phyloP scores from a whole-genome alignment of 2,329 filamentous ascomycete genomes.

The Monilinia fructicola region DNA sequence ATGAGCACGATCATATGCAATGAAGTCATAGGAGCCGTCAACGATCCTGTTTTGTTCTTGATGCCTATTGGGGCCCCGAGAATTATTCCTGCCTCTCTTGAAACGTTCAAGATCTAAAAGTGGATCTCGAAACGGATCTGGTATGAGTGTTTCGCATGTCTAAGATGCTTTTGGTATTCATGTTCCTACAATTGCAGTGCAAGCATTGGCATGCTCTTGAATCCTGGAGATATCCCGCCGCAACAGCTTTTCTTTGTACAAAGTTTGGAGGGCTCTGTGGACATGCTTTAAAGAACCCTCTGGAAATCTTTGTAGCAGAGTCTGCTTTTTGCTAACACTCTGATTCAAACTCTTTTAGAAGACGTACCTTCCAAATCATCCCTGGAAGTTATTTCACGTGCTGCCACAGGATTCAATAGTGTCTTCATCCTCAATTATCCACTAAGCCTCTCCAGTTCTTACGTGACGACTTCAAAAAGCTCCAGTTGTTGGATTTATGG shows the following conservation, averaged over 20 bases:
- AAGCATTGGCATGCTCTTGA: not conserved
- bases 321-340: not conserved
- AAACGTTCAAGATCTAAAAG: not conserved
- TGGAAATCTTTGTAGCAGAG: too few species aligned
- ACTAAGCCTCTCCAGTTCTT: not conserved
- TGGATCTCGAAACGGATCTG: not conserved
- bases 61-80: not conserved
- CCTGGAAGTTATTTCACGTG: not conserved
- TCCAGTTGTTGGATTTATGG: not conserved
- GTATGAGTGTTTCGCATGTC: not conserved
- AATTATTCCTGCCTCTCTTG: not conserved
- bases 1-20: not conserved
- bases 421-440: not conserved
- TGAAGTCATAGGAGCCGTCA: not conserved
- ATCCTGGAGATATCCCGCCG: not conserved
- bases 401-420: too few species aligned
- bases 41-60: not conserved
- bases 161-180: not conserved
- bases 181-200: not conserved
- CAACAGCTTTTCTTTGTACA: not conserved
- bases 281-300: too few species aligned
- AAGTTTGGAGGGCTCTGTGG: too few species aligned
- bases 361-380: not conserved
- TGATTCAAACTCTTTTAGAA: not conserved
- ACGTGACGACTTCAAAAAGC: not conserved